Conservation (phyloP, 371 early-diverging fungal genomes). For the Haplosporangium sp. region DNA sequence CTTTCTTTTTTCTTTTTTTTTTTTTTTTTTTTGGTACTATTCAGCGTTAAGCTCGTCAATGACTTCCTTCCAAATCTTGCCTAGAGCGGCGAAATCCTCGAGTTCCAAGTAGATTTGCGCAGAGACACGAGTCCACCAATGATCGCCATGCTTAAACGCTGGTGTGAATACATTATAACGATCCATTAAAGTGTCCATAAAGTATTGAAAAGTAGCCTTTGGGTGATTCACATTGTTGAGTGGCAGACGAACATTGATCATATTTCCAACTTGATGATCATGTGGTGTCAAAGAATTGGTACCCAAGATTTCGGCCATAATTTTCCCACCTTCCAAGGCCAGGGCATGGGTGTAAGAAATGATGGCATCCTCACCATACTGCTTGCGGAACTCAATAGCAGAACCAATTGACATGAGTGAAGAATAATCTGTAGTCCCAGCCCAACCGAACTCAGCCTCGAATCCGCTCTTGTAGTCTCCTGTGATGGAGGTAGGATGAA, state of each 20-base stretch:
- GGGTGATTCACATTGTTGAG: slow-evolving; percentile 42
- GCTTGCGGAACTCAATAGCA: slow-evolving; percentile 64
- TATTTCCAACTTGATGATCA: slow-evolving; percentile 57
- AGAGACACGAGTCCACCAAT: slow-evolving; percentile 65
- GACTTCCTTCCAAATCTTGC: slow-evolving; percentile 58
- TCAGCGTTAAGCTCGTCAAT: slow-evolving; percentile 48
- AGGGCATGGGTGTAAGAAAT: slow-evolving; percentile 65
- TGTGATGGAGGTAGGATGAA: slow-evolving; percentile 66
- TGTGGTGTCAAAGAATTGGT: slow-evolving; percentile 65
- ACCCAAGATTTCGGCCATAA: slow-evolving; percentile 65
- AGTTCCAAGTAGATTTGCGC: slow-evolving; percentile 72
- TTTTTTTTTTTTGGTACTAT: neutral
- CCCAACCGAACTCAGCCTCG: slow-evolving; percentile 61
- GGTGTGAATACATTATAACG: slow-evolving; percentile 61
- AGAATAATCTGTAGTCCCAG: slow-evolving; percentile 61
- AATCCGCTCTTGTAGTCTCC: slow-evolving; percentile 56
- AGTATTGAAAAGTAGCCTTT: slow-evolving; percentile 16
- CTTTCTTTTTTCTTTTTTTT: neutral
- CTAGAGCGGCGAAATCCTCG: slow-evolving; percentile 62
- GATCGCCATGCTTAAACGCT: slow-evolving; percentile 60
- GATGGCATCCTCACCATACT: slow-evolving; percentile 68
- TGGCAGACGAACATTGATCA: slow-evolving; percentile 74
- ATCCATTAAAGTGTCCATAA: slow-evolving; percentile 56
- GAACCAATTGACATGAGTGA: slow-evolving; percentile 60
- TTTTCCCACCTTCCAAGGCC: slow-evolving; percentile 67